Evolutionary conservation across 2,329 filamentous ascomycete species (phyloP), one percentile per base, ranked within the genome.

Genomic region (Sporothrix luriei): DNA sequence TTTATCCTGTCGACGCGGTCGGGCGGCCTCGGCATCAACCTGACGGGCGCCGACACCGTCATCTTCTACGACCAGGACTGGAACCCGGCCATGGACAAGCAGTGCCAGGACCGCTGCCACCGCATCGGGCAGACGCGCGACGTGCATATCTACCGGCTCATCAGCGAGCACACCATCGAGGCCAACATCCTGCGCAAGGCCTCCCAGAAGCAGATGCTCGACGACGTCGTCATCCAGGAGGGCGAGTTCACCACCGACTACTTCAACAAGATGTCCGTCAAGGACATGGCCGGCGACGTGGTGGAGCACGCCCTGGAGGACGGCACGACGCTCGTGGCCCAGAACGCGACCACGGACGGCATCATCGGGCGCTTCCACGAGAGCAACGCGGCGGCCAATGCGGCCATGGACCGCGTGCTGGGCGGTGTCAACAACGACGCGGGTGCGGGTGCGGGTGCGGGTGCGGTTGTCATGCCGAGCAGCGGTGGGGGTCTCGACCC

Each of bases 31-130:
- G 95, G 95, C 70, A 97, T 99, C 82, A 99, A 99, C 76, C 84
- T 99, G 55, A 98, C 94, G 0, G 95, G 95, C 64, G 95, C 95
- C 5, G 95, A 98, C 78, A 97, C 94, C 0, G 95, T 99, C 75
- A 97, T 99, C 74, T 99, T 99, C 79, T 99, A 98, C 80, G 95
- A 99, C 76, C 89, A 98, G 71, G 95, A 99, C 78, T 99, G 96
- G 96, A 99, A 99, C 76, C 95, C 95, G 0, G 95, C 96, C 66
- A 99, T 99, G 95, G 95, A 99, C 82, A 97, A 97, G 79, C 95
- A 99, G 79, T 99, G 95, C 76, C 96, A 99, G 80, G 96, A 99
- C 78, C 88, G 95, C 75, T 96, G 93, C 76, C 95, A 99, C 81
- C 92, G 95, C 74, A 99, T 99, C 74, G 95, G 95, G 1, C 95